These are phyloP conservation scores for Ciborinia camelliae DNA, from an alignment of 2,329 filamentous ascomycete species.

Conservation along the genomic window DNA sequence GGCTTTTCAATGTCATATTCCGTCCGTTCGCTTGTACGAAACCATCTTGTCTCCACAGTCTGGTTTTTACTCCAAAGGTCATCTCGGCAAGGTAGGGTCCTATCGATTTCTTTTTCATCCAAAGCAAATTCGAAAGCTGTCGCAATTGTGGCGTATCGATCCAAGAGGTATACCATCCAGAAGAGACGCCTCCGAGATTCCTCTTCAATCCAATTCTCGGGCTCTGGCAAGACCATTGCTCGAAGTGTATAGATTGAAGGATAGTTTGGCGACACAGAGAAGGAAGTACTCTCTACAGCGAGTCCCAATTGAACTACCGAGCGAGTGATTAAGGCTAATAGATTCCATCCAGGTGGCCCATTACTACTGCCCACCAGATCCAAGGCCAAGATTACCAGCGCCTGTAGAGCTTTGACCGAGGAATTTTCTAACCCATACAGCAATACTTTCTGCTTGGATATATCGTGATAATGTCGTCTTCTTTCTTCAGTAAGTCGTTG, in stretches of 20 bases:
- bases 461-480: conserved; percentile 70
- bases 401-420: conserved; percentile 82
- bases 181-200: conserved; percentile 81
- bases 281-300: conserved; percentile 76
- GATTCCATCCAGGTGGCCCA: conserved; percentile 87
- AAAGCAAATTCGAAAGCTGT: conserved; percentile 91
- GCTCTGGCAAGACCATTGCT: conserved; percentile 79
- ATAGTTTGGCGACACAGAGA: conserved; percentile 72
- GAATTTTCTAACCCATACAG: conserved; percentile 87
- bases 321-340: conserved; percentile 82
- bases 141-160: conserved; percentile 84
- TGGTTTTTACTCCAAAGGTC: conserved; percentile 82
- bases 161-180: conserved; percentile 91
- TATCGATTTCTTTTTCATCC: conserved; percentile 85
- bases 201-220: conserved; percentile 83
- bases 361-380: conserved; percentile 85
- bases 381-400: conserved; percentile 79
- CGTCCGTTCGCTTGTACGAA: conserved; percentile 51
- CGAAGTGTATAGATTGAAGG: conserved; percentile 86
- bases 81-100: conserved; percentile 81
- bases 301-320: conserved; percentile 86
- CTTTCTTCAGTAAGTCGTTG: conserved; percentile 68
- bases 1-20: conserved; percentile 67
- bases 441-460: conserved; percentile 81
- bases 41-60: conserved; percentile 81